phyloP scores from a whole-genome alignment of 441 rosid species.

The Adansonia madagascariensis region DNA sequence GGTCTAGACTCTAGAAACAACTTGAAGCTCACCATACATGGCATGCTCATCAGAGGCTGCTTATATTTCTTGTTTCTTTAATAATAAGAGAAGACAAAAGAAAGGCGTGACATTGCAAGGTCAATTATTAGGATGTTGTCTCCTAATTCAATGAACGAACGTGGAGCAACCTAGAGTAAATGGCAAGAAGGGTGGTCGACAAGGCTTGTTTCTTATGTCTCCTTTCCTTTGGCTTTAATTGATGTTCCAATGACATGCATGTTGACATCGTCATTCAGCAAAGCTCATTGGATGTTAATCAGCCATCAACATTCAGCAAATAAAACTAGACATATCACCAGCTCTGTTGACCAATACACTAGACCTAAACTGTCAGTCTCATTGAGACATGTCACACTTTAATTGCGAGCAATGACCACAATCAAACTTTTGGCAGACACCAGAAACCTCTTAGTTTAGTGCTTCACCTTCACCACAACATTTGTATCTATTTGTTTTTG shows the following conservation, averaged over 20 bases:
- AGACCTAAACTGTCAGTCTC: neutral
- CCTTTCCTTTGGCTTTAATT: too few relatives aligned
- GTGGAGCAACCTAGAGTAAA: neutral
- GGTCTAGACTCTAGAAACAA: neutral
- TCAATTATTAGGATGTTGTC: slow-evolving; percentile 4
- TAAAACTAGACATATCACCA: neutral
- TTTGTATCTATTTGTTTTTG: neutral
- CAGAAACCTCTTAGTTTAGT: neutral
- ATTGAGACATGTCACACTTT: neutral
- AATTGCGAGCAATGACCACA: neutral
- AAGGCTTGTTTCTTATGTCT: neutral
- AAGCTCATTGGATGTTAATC: too few relatives aligned
- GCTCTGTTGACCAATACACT: neutral
- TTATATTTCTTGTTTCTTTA: neutral
- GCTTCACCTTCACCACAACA: neutral
- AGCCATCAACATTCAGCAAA: neutral
- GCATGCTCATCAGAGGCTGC: neutral
- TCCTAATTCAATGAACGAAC: neutral
- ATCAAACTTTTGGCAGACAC: neutral
- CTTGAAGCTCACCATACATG: neutral
- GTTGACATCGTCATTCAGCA: too few relatives aligned
- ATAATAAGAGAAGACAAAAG: neutral
- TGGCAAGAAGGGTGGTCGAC: neutral
- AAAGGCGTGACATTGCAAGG: neutral
- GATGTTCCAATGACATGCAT: too few relatives aligned